A percentile compares a stretch with the other conserved stretches of the same genome.
These are phyloP conservation scores for Puccinia novopanici DNA, from an alignment of 1,284 basidiomycete species.

Conservation along the genomic window DNA sequence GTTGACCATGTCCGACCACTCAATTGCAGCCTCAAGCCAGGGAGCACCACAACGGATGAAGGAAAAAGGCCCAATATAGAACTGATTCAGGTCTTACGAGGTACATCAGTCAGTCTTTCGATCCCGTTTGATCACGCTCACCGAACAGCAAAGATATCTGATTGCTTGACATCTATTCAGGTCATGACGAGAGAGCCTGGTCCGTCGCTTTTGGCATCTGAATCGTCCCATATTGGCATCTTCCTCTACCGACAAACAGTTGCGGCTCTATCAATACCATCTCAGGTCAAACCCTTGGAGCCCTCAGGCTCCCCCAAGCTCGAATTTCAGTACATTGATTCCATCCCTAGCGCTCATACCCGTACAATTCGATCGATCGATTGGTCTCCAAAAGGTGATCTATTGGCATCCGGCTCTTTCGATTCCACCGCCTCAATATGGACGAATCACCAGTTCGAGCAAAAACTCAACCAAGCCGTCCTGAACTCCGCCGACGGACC, in stretches of 20 bases:
- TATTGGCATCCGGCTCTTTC: slow-evolving; percentile 92
- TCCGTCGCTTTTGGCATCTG: slow-evolving; percentile 45
- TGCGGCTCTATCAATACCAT: slow-evolving; percentile 53
- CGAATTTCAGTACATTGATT: slow-evolving; percentile 52
- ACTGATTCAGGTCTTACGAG: slow-evolving; percentile 25
- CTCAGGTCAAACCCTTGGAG: slow-evolving; percentile 50
- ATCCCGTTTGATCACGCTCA: background rate
- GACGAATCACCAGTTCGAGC: slow-evolving; percentile 64
- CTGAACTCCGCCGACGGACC: slow-evolving; percentile 62
- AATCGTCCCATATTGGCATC: slow-evolving; percentile 36
- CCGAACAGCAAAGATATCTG: background rate
- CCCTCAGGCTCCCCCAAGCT: slow-evolving; percentile 56
- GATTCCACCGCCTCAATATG: slow-evolving; percentile 90
- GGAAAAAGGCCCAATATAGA: background rate
- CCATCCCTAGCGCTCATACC: slow-evolving; percentile 72
- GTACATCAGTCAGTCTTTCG: slow-evolving; percentile 12
- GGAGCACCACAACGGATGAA: background rate
- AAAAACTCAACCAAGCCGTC: slow-evolving; percentile 60
- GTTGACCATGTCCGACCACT: background rate
- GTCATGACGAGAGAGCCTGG: slow-evolving; percentile 48
- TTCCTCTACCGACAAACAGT: slow-evolving; percentile 55
- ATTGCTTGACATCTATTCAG: slow-evolving; percentile 26
- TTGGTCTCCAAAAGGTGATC: slow-evolving; percentile 85
- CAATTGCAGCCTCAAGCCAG: background rate
- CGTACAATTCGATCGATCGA: slow-evolving; percentile 86